Conservation (phyloP, 2,329 filamentous ascomycete species). For the Ophiosphaerella korrae region DNA sequence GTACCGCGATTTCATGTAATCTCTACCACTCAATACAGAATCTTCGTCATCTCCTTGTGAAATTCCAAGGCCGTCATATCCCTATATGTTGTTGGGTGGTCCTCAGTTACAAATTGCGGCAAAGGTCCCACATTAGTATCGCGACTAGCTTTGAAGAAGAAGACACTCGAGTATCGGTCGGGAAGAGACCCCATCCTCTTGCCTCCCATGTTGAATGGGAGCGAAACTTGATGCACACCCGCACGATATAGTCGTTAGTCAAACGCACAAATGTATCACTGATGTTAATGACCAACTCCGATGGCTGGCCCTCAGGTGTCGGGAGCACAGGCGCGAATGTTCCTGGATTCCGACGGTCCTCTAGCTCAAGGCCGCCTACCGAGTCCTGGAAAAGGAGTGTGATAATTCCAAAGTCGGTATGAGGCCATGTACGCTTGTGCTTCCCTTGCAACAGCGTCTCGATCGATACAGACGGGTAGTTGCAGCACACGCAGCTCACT, state of each 20-base stretch:
- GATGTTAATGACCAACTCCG: background rate
- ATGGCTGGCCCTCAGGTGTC: background rate
- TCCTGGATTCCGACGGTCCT: slow-evolving; percentile 58
- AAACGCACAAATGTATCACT: background rate
- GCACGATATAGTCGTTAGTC: slow-evolving; percentile 3
- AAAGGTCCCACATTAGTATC: background rate
- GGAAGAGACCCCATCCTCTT: no score
- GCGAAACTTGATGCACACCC: slow-evolving; percentile 1
- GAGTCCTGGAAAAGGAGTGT: slow-evolving; percentile 46
- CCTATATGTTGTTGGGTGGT: background rate
- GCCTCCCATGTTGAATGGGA: background rate
- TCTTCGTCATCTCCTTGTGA: background rate
- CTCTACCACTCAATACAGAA: no score
- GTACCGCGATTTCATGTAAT: no score
- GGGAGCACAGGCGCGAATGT: background rate
- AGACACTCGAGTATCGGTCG: background rate
- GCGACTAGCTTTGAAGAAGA: background rate
- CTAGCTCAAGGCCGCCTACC: slow-evolving; percentile 71
- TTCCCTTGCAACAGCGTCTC: slow-evolving; percentile 8
- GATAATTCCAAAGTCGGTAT: slow-evolving; percentile 33
- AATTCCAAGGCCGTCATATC: background rate
- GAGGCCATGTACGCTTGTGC: slow-evolving; percentile 17
- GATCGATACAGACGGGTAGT: slow-evolving; percentile 21
- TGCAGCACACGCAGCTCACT: slow-evolving; percentile 24
- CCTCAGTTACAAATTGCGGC: background rate